These are phyloP conservation scores for Mallotus repandus DNA, from an alignment of 441 rosid genomes.

Conservation along the genomic window DNA sequence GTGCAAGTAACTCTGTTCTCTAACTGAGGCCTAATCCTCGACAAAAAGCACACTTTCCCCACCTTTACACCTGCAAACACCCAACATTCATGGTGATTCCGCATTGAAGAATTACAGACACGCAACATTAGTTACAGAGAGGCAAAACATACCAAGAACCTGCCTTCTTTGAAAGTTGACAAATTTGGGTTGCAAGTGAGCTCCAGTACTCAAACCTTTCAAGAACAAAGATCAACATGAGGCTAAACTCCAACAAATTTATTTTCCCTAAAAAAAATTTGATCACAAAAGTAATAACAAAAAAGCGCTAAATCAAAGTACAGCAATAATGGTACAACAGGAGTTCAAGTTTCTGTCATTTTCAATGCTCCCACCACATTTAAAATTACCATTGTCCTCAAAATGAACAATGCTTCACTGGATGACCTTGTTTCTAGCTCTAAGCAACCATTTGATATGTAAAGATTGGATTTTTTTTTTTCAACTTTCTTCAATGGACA, in stretches of 20 bases:
- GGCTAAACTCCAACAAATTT: neutral
- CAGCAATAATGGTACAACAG: neutral
- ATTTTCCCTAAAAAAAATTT: neutral
- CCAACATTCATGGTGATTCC: neutral
- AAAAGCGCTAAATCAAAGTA: neutral
- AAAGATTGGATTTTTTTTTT: neutral
- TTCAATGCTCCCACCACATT: neutral
- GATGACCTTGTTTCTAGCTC: neutral
- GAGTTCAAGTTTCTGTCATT: neutral
- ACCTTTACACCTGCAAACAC: conserved; percentile 30
- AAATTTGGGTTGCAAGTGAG: conserved; percentile 33
- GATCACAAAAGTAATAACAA: neutral
- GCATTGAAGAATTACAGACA: neutral
- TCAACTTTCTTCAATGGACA: neutral
- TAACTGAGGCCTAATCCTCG: conserved; percentile 19
- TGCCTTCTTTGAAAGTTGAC: conserved; percentile 24
- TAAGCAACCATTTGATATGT: neutral
- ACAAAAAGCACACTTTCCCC: conserved; percentile 18
- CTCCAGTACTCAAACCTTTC: conserved; percentile 35
- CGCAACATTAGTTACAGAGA: neutral
- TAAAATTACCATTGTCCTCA: neutral
- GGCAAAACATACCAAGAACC: conserved; percentile 34
- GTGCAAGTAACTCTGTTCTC: conserved; percentile 27
- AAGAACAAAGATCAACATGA: neutral
- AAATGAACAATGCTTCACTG: neutral